Conservation (phyloP, 2,329 filamentous ascomycete genomes). For the Torrubiellomyces zombiae region DNA sequence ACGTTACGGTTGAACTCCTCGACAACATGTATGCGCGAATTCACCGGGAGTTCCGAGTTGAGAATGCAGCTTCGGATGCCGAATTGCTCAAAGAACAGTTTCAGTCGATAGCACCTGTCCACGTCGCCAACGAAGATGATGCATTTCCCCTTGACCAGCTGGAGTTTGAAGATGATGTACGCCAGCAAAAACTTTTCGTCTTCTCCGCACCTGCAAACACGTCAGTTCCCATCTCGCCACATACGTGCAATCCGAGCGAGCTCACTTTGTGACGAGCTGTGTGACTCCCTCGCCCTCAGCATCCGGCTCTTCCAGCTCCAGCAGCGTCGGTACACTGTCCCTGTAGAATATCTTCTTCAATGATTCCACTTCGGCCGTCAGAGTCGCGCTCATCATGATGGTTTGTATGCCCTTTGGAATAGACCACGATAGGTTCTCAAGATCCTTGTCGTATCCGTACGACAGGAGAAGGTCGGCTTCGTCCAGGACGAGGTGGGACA, state of each 20-base stretch:
- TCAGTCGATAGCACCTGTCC: slow-evolving; percentile 76
- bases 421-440: slow-evolving; percentile 60
- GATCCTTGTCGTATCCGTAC: slow-evolving; percentile 85
- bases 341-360: slow-evolving; percentile 75
- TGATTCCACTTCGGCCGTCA: slow-evolving; percentile 73
- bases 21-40: slow-evolving; percentile 83
- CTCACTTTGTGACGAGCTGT: slow-evolving; percentile 71
- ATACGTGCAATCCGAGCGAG: slow-evolving; percentile 1
- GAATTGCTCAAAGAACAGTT: slow-evolving; percentile 93
- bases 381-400: slow-evolving; percentile 82
- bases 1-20: slow-evolving; percentile 94
- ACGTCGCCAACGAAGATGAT: slow-evolving; percentile 61
- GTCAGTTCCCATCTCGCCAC: slow-evolving; percentile 4
- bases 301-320: slow-evolving; percentile 73
- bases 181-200: slow-evolving; percentile 91
- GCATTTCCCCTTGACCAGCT: slow-evolving; percentile 84
- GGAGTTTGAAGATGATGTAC: slow-evolving; percentile 90
- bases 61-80: slow-evolving; percentile 84
- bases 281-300: slow-evolving; percentile 60
- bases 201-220: slow-evolving; percentile 52
- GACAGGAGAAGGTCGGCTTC: slow-evolving; percentile 88
- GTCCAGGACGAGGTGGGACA: slow-evolving; percentile 74
- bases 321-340: slow-evolving; percentile 45
- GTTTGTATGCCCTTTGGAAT: slow-evolving; percentile 79
- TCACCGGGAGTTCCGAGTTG: slow-evolving; percentile 87